Percentiles rank a stretch among this genome's conserved stretches.
phyloP scores from a whole-genome alignment of 106 monocot species.

The Allium fistulosum region DNA sequence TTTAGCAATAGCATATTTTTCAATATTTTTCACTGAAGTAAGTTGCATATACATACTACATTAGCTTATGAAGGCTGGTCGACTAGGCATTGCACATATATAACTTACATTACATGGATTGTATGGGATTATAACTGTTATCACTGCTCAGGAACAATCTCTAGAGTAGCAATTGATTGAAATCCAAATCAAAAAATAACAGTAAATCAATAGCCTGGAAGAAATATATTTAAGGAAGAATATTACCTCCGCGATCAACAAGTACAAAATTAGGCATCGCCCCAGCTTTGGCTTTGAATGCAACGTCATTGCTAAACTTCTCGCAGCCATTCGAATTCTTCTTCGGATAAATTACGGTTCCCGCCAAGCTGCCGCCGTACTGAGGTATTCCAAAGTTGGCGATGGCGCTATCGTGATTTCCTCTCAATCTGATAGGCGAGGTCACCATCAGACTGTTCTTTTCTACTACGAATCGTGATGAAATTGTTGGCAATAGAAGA shows the following conservation, averaged over 20 bases:
- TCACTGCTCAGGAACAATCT: too few species aligned
- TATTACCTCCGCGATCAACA: slow-evolving; percentile 83
- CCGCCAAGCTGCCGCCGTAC: slow-evolving; percentile 96
- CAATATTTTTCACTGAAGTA: too few species aligned
- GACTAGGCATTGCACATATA: too few species aligned
- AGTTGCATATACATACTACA: too few species aligned
- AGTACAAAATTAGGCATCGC: slow-evolving; percentile 81
- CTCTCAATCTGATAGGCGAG: slow-evolving; percentile 55
- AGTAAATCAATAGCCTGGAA: too few species aligned
- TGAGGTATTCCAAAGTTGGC: slow-evolving; percentile 96
- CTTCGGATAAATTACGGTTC: slow-evolving; percentile 79
- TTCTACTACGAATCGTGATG: slow-evolving; percentile 82
- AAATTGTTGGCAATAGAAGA: slow-evolving; percentile 3
- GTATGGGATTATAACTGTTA: too few species aligned
- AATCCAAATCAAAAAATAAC: too few species aligned
- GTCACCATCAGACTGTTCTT: slow-evolving; percentile 97
- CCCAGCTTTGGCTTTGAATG: slow-evolving; percentile 44
- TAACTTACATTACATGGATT: too few species aligned
- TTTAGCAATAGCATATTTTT: too few species aligned
- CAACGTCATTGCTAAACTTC: slow-evolving; percentile 33
- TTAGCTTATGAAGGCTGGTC: too few species aligned
- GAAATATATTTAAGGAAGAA: too few species aligned
- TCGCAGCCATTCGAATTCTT: slow-evolving; percentile 61
- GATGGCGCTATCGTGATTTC: slow-evolving; percentile 89
- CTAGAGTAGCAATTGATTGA: too few species aligned